Evolutionary conservation across 2,329 filamentous ascomycete genomes (phyloP), one percentile per base, ranked within the genome.

Genomic region (Fusarium chuoi): DNA sequence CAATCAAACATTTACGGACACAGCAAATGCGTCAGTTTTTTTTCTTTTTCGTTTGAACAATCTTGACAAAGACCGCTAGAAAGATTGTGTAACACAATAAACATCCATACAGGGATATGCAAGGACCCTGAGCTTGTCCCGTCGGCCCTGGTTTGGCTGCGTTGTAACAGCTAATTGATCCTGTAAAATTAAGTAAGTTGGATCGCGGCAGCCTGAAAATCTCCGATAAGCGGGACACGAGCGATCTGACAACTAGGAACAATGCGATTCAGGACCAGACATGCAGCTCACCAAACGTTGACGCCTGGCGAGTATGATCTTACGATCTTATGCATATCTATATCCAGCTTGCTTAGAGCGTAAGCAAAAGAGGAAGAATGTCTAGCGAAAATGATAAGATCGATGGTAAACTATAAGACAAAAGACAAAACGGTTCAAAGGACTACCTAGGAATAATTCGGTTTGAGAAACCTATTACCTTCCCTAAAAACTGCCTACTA

Each of bases 171-270:
- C 30, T 62, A 33, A 54, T 46, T 41, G 62, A 54, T 62, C 38
- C 55, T 58, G 36, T 65, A 55, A 35, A 36, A n/a, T 59, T 38
- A 51, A 49, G 56, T 51, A 55, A 7, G 51, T 49, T 36, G 33
- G 41, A 48, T 59, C 61, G 54, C 45, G 77, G 75, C 65, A 26
- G 33, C 49, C 18, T 52, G 33, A 24, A 77, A 78, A 77, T 78
- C 72, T 69, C 75, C 75, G 75, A 77, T 78, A 77, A 78, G 75
- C 70, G 75, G 75, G 64, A 64, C 42, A 54, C 18, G 58, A 44
- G 26, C 45, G 67, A 70, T 70, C 66, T 65, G 65, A 42, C 18
- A 63, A 51, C 41, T 55, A 26, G n/a, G 18, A 49, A 41, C 22
- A 51, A 38, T 24, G 26, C 15, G 24, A 28, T 39, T 14, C 30